Base-by-base conservation (phyloP, 345 rosid species). In the Citrus maxima region DNA sequence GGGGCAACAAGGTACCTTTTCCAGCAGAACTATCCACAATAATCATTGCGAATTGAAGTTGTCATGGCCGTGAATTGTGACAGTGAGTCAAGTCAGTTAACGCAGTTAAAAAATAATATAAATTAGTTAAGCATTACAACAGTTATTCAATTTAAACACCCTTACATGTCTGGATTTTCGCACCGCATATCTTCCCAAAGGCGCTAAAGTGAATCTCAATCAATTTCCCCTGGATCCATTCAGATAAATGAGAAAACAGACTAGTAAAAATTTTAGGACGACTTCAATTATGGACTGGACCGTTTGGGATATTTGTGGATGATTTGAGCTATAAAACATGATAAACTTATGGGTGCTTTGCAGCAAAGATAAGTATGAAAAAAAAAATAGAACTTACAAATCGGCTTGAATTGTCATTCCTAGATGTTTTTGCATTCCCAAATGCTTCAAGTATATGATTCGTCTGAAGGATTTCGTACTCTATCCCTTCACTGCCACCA, bases 401-500 rank as follows among this genome's bases (percentile, higher is more conserved):
- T 93, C 99, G 87, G 72, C 98, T 97, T 54, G 99, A 94, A 84
- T 97, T 97, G 69, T 85, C 83, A 86, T 97, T 97, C 81, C 90
- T 90, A 46, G 93, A 92, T 78, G 98, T 97, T 84, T 93, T 97
- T 54, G 99, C 92, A 85, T 97, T 97, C 75, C 99, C 99, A 84
- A 97, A 97, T 84, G 98, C 94, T 86, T 97, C 98, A 60, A 97
- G 98, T 79, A 97, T 88, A 86, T 72, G 84, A 74, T 85, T 91
- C 34, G 92, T 88, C 84, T 85, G 87, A 66, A 93, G 93, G 78
- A 94, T 86, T 86, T 85, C 89, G 77, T 76, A 66, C 81, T 90
- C 98, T 70, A 93, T 85, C 66, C 98, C 94, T 67, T 86, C 89
- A 86, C 79, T 80, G 67, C 95, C 93, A 81, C 95, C 95, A 83